Base-by-base conservation (phyloP, 1,139 yeast genomes). In the Debaryomycetaceae sp. region DNA sequence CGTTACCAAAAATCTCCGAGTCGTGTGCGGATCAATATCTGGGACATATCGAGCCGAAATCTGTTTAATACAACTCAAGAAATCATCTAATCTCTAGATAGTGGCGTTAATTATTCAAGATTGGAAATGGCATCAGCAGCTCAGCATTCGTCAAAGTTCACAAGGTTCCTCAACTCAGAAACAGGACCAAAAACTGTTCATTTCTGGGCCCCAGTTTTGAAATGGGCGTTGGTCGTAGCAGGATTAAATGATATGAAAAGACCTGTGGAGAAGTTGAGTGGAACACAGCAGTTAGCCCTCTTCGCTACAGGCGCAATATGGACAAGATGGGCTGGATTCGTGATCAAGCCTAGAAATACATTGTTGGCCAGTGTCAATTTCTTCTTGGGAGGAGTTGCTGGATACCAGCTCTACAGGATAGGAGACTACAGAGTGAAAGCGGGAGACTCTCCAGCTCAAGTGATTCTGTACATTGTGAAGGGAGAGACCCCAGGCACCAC, bases 291-390 rank as follows among this genome's bases (percentile, higher is more conserved):
- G 61, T 61, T 85, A 46, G 96, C 98, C 0, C 73, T 92, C 44
- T 76, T 87, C 53, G 92, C 92, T 36, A 92, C 98, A 1, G 98
- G 98, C 42, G 81, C 79, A 41, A 89, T 92, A 55, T 92, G 98
- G 98, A 92, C 98, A 35, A 81, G 98, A 62, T 92, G 98, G 98
- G 91, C 97, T 26, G 78, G 76, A 2, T 79, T 89, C 64, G 94
- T 89, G 47, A 92, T 92, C 59, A 81, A 72, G 53, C 98, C 98
- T 39, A 84, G 87, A 66, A 92, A 92, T 68, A 74, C 77, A 51
- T 70, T 92, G 45, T 75, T 92, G 52, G 98, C 98, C 4, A 81
- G 94, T 26, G 98, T 92, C 44, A 92, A 92, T 68, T 88, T 89
- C 74, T 92, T 92, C 74, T 72, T 92, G 46, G 96, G 96, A 22